These are phyloP conservation scores for Botrytis byssoidea DNA, from an alignment of 2,329 filamentous ascomycete species.

Conservation along the genomic window DNA sequence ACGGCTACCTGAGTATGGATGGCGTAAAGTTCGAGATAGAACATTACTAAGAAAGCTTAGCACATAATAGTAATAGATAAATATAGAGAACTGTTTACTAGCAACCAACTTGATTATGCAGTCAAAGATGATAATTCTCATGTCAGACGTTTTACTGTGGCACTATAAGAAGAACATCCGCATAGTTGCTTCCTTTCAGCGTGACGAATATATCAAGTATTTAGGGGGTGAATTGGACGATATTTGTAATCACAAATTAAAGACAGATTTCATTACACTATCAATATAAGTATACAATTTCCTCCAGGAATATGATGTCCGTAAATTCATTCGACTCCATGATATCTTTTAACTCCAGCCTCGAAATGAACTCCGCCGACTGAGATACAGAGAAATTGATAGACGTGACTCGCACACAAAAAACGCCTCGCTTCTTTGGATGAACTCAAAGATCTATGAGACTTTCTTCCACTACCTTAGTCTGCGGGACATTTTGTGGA, in stretches of 20 bases:
- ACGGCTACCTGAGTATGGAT: not conserved
- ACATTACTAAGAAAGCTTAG: not conserved
- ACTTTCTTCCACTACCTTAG: constrained; percentile 67
- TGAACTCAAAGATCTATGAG: constrained; percentile 71
- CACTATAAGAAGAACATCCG: not conserved
- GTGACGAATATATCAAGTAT: not conserved
- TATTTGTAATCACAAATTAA: not conserved
- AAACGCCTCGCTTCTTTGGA: constrained; percentile 6
- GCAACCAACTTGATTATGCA: not conserved
- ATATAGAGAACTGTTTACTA: not conserved
- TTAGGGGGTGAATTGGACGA: not conserved
- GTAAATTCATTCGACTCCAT: constrained; percentile 5
- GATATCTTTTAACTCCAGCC: constrained; percentile 13
- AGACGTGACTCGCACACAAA: not conserved
- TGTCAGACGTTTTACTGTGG: not conserved
- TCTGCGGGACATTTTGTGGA: constrained; percentile 57
- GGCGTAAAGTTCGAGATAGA: not conserved
- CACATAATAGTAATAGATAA: not conserved
- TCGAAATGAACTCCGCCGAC: not conserved
- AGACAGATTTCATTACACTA: constrained; percentile 9
- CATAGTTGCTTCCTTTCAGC: not conserved
- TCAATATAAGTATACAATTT: constrained; percentile 5
- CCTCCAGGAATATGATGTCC: not conserved
- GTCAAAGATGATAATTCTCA: not conserved
- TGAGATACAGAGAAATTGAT: not conserved